A percentile compares a stretch with the other conserved stretches of the same genome.
Evolutionary conservation across 2,329 filamentous ascomycete species (phyloP).

Genomic region (Verticillium tricorpus): DNA sequence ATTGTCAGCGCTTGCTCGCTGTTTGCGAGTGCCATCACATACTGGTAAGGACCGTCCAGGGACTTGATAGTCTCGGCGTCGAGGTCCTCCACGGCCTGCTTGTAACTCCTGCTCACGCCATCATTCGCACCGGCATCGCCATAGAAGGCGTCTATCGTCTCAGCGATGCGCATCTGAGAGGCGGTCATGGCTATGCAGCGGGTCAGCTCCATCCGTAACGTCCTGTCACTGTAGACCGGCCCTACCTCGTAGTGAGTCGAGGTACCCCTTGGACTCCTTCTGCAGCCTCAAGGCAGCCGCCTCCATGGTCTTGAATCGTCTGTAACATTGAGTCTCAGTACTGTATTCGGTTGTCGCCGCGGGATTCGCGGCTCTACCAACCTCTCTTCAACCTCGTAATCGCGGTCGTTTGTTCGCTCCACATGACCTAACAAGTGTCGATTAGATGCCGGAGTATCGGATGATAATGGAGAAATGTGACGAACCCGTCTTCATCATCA

Average conservation of each 20-base stretch:
- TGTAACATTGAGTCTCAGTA: slow-evolving; percentile 26
- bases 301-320: slow-evolving; percentile 97
- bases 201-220: slow-evolving; percentile 8
- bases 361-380: slow-evolving; percentile 26
- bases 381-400: slow-evolving; percentile 97
- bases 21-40: slow-evolving; percentile 13
- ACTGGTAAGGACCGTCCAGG: slow-evolving; percentile 90
- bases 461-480: neutral
- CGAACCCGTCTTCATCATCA: slow-evolving; percentile 98
- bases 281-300: slow-evolving; percentile 86
- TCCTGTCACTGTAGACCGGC: neutral
- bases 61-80: slow-evolving; percentile 99
- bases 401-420: slow-evolving; percentile 96
- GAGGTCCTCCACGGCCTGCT: slow-evolving; percentile 95
- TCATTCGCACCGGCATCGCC: slow-evolving; percentile 92
- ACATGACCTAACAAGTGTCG: slow-evolving; percentile 65
- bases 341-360: neutral
- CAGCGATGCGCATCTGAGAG: slow-evolving; percentile 97
- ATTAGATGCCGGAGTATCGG: neutral
- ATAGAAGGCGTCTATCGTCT: slow-evolving; percentile 99
- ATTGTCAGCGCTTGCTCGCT: slow-evolving; percentile 11
- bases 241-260: slow-evolving; percentile 85
- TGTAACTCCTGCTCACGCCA: slow-evolving; percentile 94
- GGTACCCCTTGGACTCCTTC: slow-evolving; percentile 96
- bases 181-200: slow-evolving; percentile 79